These are phyloP conservation scores for Hamiltosporidium magnivora DNA, from an alignment of 371 early-diverging fungal genomes.

Conservation along the genomic window DNA sequence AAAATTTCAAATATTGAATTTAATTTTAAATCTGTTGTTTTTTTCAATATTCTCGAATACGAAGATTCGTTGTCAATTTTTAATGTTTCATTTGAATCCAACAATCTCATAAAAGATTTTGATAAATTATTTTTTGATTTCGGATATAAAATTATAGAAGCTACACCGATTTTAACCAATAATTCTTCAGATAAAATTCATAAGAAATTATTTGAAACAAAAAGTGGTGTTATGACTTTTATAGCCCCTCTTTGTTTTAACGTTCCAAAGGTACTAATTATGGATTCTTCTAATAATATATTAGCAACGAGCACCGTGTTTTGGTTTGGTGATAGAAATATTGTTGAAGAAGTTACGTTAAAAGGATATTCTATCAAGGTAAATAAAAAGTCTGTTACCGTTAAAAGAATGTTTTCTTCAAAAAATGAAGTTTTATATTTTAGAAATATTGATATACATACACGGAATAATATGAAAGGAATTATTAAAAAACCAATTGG, in stretches of 20 bases:
- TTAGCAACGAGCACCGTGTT: slow-evolving; percentile 14
- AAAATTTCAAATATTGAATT: slow-evolving; percentile 6
- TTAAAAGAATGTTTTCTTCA: slow-evolving; percentile 51
- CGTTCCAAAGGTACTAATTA: slow-evolving; percentile 15
- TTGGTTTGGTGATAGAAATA: slow-evolving; percentile 31
- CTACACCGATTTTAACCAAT: slow-evolving; percentile 13
- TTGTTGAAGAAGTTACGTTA: slow-evolving; percentile 37
- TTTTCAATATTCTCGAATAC: slow-evolving; percentile 32
- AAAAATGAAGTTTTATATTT: slow-evolving; percentile 53
- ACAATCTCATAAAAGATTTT: neutral
- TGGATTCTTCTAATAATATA: slow-evolving; percentile 5
- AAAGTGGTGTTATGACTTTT: slow-evolving; percentile 41
- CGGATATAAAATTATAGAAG: slow-evolving; percentile 26
- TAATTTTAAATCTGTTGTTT: slow-evolving; percentile 12
- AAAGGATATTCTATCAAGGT: slow-evolving; percentile 48
- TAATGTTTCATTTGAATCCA: slow-evolving; percentile 23
- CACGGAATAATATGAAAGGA: slow-evolving; percentile 37
- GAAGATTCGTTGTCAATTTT: slow-evolving; percentile 28
- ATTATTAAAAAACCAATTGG: slow-evolving; percentile 53
- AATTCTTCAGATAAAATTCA: slow-evolving; percentile 27
- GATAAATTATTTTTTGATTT: slow-evolving; percentile 27
- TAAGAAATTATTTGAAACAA: slow-evolving; percentile 16
- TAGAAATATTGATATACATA: slow-evolving; percentile 37
- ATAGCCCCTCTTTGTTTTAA: slow-evolving; percentile 38
- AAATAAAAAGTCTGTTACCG: slow-evolving; percentile 31